Conservation (phyloP, 106 monocot genomes). For the Acorus calamus region DNA sequence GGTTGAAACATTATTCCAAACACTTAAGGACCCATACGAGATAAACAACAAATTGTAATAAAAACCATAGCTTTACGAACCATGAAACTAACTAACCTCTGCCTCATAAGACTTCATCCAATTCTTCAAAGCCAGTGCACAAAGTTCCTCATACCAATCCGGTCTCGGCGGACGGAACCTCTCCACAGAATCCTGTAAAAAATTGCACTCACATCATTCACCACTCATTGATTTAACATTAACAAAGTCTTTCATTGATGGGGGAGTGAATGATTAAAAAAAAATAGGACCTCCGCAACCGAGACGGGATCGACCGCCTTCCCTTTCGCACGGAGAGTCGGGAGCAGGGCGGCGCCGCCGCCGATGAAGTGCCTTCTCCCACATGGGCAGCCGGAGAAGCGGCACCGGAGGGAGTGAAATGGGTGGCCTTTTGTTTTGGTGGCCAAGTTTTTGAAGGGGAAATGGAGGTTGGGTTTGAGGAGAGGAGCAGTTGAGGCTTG, state of each 20-base stretch:
- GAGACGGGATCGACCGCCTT: background rate
- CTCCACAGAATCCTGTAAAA: constrained; percentile 24
- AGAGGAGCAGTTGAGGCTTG: no score
- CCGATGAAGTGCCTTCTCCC: constrained; percentile 12
- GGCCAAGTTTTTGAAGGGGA: no score
- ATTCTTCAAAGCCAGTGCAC: constrained; percentile 33
- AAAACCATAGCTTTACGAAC: background rate
- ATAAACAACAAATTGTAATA: no score
- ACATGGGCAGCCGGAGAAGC: background rate
- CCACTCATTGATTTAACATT: background rate
- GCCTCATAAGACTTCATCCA: constrained; percentile 57
- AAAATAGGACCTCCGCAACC: background rate
- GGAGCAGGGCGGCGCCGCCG: background rate
- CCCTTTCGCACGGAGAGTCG: background rate
- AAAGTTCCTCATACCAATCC: constrained; percentile 73
- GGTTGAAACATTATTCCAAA: no score
- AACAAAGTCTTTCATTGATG: background rate
- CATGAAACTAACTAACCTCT: constrained; percentile 22
- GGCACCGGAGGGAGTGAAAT: background rate
- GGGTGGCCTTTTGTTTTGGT: no score
- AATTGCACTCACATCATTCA: background rate
- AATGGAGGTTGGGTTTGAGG: no score
- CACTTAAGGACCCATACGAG: no score
- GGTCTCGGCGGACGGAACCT: constrained; percentile 35
- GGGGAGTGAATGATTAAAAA: background rate